Evolutionary conservation across 179 eudicot genomes (phyloP).

Genomic region (Amaranthus tricolor): DNA sequence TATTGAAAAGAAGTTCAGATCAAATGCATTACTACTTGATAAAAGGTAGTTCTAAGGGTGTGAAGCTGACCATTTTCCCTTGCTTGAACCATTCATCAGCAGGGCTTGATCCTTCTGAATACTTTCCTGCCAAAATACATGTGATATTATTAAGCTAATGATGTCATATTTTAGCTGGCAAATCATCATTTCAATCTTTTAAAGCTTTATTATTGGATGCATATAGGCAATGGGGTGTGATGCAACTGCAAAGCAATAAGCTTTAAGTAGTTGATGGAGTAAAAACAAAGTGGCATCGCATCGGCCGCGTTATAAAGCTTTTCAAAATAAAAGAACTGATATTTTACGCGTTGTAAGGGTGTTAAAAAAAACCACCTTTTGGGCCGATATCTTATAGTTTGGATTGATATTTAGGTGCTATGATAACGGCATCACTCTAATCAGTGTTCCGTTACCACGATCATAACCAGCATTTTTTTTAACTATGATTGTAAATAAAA

Average conservation of each 20-base stretch:
- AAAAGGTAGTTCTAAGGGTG: background rate
- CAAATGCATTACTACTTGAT: background rate
- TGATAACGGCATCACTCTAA: too few relatives aligned
- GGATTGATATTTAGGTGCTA: too few relatives aligned
- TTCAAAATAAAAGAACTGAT: too few relatives aligned
- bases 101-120: slow-evolving; percentile 73
- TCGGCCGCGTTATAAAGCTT: too few relatives aligned
- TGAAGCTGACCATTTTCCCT: slow-evolving; percentile 68
- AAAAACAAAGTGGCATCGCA: too few relatives aligned
- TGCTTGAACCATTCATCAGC: slow-evolving; percentile 95
- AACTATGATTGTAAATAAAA: too few relatives aligned
- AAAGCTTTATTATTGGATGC: background rate
- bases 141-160: slow-evolving; percentile 4
- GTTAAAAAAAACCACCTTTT: too few relatives aligned
- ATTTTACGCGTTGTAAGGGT: too few relatives aligned
- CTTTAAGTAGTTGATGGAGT: background rate
- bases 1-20: background rate
- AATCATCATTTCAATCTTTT: background rate
- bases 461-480: too few relatives aligned
- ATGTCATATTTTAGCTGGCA: background rate
- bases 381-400: too few relatives aligned
- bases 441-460: too few relatives aligned
- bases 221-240: background rate
- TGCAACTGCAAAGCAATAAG: background rate
- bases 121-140: slow-evolving; percentile 60